Conservation (phyloP, 73 alveolate species). For the Paramecium biaurelia region DNA sequence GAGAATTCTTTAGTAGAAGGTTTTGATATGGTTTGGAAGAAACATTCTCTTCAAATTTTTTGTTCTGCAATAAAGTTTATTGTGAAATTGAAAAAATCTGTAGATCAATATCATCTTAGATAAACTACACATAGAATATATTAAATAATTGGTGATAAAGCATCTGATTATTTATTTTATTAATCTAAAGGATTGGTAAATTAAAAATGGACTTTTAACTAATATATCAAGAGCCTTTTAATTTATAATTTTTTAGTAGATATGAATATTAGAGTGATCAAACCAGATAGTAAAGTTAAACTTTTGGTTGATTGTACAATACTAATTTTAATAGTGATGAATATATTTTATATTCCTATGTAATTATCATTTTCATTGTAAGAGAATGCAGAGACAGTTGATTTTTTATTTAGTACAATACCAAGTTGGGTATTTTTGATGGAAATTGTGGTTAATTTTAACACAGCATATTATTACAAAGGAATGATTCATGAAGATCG, state of each 20-base stretch:
- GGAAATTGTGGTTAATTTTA: background rate
- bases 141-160: background rate
- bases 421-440: conserved; percentile 40
- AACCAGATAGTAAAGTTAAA: background rate
- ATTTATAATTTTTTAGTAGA: background rate
- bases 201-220: background rate
- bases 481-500: conserved; percentile 42
- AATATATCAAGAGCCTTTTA: background rate
- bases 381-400: background rate
- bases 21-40: background rate
- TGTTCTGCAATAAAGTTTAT: background rate
- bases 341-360: conserved; percentile 19
- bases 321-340: background rate
- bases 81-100: background rate
- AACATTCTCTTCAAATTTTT: background rate
- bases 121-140: background rate
- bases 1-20: background rate
- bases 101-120: background rate
- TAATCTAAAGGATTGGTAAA: background rate
- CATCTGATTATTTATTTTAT: conserved; percentile 5
- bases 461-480: conserved; percentile 7
- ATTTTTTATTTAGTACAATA: background rate
- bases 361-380: background rate
- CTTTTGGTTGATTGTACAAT: background rate
- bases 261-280: background rate